phyloP scores from a whole-genome alignment of 2,329 filamentous ascomycete species.

The Grosmannia huntii region DNA sequence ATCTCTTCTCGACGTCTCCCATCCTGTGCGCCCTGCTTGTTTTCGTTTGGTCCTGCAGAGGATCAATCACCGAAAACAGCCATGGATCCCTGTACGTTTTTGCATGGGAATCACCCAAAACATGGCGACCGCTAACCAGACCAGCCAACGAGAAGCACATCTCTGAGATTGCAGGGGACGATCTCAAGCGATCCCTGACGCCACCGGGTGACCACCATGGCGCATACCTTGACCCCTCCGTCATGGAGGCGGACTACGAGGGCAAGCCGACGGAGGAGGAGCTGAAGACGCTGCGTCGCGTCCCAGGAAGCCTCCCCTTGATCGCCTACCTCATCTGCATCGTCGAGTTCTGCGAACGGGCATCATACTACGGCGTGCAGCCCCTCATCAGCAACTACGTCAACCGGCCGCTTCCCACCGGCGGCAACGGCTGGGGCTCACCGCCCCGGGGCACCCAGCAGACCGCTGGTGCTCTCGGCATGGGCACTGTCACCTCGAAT shows the following conservation, averaged over 20 bases:
- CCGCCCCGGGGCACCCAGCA: constrained; percentile 25
- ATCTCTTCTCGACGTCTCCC: background rate
- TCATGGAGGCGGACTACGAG: constrained; percentile 17
- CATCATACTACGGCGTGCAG: constrained; percentile 63
- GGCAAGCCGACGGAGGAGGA: constrained; percentile 50
- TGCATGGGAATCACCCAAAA: background rate
- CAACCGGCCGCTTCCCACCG: constrained; percentile 37
- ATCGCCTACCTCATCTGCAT: constrained; percentile 57
- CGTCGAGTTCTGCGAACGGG: constrained; percentile 63
- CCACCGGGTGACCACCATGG: background rate
- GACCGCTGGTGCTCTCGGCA: constrained; percentile 45
- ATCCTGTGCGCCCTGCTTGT: background rate
- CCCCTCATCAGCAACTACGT: constrained; percentile 58
- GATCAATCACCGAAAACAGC: background rate
- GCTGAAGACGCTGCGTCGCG: constrained; percentile 44
- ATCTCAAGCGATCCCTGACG: background rate
- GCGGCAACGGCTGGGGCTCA: constrained; percentile 36
- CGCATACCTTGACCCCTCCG: background rate
- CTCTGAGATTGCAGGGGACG: background rate
- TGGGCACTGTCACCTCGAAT: constrained; percentile 40
- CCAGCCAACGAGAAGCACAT: background rate
- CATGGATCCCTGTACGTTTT: background rate
- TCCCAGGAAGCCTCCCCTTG: constrained; percentile 52
- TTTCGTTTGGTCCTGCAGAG: background rate
- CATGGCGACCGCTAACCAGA: background rate